phyloP scores from a whole-genome alignment of 2,329 filamentous ascomycete genomes.

The Lasiodiplodia hormozganensis region DNA sequence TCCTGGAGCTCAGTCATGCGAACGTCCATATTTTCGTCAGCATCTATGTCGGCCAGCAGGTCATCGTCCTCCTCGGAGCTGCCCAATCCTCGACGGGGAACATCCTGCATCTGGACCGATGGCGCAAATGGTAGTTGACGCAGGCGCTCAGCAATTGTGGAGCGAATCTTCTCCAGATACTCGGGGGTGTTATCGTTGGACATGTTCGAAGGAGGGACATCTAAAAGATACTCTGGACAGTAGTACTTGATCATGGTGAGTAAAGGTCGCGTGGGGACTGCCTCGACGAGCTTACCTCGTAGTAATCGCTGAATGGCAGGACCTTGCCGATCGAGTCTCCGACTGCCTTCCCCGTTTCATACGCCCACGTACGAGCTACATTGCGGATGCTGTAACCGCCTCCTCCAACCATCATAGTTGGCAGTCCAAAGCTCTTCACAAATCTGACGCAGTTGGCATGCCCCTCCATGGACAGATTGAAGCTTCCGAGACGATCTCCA shows the following conservation, averaged over 20 bases:
- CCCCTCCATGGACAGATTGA: conserved; percentile 95
- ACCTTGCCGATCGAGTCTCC: conserved; percentile 3
- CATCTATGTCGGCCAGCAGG: conserved; percentile 27
- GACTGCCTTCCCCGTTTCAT: conserved; percentile 73
- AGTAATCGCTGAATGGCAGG: conserved; percentile 29
- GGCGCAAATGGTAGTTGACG: conserved; percentile 24
- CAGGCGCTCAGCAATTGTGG: conserved; percentile 25
- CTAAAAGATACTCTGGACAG: conserved; percentile 28
- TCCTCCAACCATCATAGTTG: conserved; percentile 89
- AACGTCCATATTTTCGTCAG: conserved; percentile 28
- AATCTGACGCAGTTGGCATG: conserved; percentile 91
- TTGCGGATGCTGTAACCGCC: conserved; percentile 97
- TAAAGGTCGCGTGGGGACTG: too few relatives aligned
- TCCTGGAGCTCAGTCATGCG: conserved; percentile 26
- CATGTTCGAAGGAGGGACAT: conserved; percentile 24
- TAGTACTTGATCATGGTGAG: conserved; percentile 21
- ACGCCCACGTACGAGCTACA: conserved; percentile 94
- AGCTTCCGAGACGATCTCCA: conserved; percentile 90
- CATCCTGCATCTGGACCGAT: conserved; percentile 28
- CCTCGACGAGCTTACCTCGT: conserved; percentile 13
- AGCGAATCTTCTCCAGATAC: conserved; percentile 24
- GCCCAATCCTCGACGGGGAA: conserved; percentile 17
- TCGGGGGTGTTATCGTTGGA: conserved; percentile 27
- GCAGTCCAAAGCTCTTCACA: conserved; percentile 80
- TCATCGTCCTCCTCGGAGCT: conserved; percentile 28